phyloP scores from a whole-genome alignment of 2,329 filamentous ascomycete species.

The Colletotrichum incanum region DNA sequence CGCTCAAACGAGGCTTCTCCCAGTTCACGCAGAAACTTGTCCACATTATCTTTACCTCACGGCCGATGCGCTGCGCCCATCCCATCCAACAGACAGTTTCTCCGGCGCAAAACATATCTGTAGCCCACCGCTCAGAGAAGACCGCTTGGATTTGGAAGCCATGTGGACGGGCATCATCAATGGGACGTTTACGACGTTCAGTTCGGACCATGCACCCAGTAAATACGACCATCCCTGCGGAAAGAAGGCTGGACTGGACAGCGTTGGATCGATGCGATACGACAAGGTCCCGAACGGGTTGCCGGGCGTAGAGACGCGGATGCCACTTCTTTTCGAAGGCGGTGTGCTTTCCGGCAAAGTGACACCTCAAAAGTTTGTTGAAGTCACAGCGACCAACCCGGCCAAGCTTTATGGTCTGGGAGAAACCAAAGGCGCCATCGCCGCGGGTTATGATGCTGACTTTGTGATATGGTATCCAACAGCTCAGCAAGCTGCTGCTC shows the following conservation, averaged over 20 bases:
- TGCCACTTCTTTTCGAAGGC: slow-evolving; percentile 56
- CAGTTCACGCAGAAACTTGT: slow-evolving; percentile 69
- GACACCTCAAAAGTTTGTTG: slow-evolving; percentile 66
- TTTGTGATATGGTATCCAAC: slow-evolving; percentile 71
- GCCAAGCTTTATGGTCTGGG: slow-evolving; percentile 72
- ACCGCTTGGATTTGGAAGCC: slow-evolving; percentile 60
- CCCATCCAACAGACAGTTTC: slow-evolving; percentile 60
- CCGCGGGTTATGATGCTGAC: slow-evolving; percentile 71
- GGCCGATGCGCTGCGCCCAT: slow-evolving; percentile 58
- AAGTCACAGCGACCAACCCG: slow-evolving; percentile 68
- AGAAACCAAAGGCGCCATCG: slow-evolving; percentile 63
- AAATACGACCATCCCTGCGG: slow-evolving; percentile 62
- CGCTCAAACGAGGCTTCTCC: slow-evolving; percentile 59
- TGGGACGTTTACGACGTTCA: slow-evolving; percentile 68
- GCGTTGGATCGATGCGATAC: slow-evolving; percentile 56
- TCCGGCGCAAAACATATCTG: slow-evolving; percentile 71
- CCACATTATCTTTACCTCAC: slow-evolving; percentile 71
- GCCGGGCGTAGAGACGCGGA: slow-evolving; percentile 71
- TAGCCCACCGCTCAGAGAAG: slow-evolving; percentile 65
- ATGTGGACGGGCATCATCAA: slow-evolving; percentile 67
- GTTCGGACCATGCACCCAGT: slow-evolving; percentile 65
- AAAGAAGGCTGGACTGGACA: slow-evolving; percentile 62
- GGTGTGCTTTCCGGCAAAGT: slow-evolving; percentile 56
- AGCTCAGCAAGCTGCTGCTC: slow-evolving; percentile 10
- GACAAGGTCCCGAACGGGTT: slow-evolving; percentile 72